These are phyloP conservation scores for Astrocystis sublimbata DNA, from an alignment of 495 filamentous ascomycete genomes.

Conservation along the genomic window DNA sequence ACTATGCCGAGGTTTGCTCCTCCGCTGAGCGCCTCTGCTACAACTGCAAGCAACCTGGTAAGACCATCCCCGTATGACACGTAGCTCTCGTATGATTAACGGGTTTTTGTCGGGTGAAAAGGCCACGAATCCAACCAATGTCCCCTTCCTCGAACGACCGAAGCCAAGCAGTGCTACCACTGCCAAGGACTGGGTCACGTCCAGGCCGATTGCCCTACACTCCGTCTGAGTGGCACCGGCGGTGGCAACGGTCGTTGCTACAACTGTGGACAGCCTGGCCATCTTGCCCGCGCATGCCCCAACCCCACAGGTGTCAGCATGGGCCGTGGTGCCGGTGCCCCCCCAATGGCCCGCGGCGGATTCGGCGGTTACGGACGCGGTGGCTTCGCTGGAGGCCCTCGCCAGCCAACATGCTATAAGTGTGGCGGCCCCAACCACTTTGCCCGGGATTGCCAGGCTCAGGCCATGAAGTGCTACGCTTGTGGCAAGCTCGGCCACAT, in stretches of 20 bases:
- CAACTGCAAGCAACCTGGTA: slow-evolving; percentile 97
- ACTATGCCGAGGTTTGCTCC: slow-evolving; percentile 98
- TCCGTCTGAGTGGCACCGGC: slow-evolving; percentile 75
- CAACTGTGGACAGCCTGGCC: slow-evolving; percentile 88
- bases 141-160: slow-evolving; percentile 92
- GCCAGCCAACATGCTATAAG: slow-evolving; percentile 97
- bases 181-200: slow-evolving; percentile 98
- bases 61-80: slow-evolving; percentile 17
- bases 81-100: background rate
- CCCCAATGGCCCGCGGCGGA: slow-evolving; percentile 65
- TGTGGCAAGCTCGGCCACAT: slow-evolving; percentile 99
- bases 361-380: slow-evolving; percentile 67
- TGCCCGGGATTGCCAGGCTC: slow-evolving; percentile 97
- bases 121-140: slow-evolving; percentile 98
- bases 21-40: slow-evolving; percentile 98
- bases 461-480: slow-evolving; percentile 99
- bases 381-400: slow-evolving; percentile 69
- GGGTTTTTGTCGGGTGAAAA: slow-evolving; percentile 34
- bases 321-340: slow-evolving; percentile 69
- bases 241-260: slow-evolving; percentile 87
- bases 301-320: slow-evolving; percentile 60
- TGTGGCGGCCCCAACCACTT: slow-evolving; percentile 99
- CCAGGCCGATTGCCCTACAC: slow-evolving; percentile 96
- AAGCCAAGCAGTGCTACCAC: slow-evolving; percentile 99
- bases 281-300: slow-evolving; percentile 86